Evolutionary conservation across 2,329 filamentous ascomycete species (phyloP), one percentile per base, ranked within the genome.

Genomic region (Atkinsonella hypoxylon): DNA sequence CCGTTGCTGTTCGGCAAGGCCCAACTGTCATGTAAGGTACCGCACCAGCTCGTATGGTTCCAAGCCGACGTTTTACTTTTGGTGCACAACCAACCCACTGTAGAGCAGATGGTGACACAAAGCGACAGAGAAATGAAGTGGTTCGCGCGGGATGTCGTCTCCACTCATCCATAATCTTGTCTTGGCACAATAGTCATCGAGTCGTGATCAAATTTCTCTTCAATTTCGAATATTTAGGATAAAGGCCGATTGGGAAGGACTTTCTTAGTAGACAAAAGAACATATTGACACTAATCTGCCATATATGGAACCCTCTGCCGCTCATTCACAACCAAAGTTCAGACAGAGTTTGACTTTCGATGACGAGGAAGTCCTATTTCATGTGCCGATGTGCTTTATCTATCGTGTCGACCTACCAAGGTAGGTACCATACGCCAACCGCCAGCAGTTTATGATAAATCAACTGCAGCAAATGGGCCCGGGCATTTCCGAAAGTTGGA

Each of bases 11-110:
- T 26, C 20, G 46, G 46, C 26, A 18, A 34, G 30, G 46, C 17
- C 1, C 22, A 42, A 18, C 44, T 13, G 15, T 30, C 26, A 50
- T 50, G 41, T 39, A 40, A 42, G 43, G 43, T 39, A 43, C 41
- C 31, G 42, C 42, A 45, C 41, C 41, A 50, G 4, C 32, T 34
- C 41, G 43, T 32, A 20, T 32, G 34, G 45, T 45, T 45, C 40
- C 50, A 51, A 11, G 26, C 45, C 22, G 34, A 34, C 12, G 40
- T 48, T 51, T 48, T 39, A 44, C 31, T 32, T 44, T 7, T 38
- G 26, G 26, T n/a, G 20, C 8, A 20, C 32, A n/a, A n/a, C 6
- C 26, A 26, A 26, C 1, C 26, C 26, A 8, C 26, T 26, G 26
- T 26, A 26, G 26, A 32, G 22, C 15, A 22, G 41, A 40, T 48